phyloP scores from a whole-genome alignment of 116 monocot genomes.

The Posidonia oceanica region DNA sequence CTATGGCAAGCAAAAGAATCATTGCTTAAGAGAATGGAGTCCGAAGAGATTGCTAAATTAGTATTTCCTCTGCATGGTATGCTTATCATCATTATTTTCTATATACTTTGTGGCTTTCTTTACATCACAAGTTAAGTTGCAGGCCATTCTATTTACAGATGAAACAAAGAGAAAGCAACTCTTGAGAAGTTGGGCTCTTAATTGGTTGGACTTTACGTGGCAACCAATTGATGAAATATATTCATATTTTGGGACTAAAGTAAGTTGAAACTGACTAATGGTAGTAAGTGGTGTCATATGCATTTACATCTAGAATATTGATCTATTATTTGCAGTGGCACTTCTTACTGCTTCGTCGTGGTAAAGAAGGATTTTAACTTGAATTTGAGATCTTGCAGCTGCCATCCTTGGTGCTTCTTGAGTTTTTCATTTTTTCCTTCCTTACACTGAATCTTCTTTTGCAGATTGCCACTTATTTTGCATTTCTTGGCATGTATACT shows the following conservation, averaged over 20 bases:
- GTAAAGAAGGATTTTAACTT: not conserved
- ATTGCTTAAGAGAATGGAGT: constrained; percentile 48
- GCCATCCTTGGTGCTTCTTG: not conserved
- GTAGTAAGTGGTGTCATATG: not conserved
- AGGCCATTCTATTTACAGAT: constrained; percentile 27
- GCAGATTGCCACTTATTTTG: constrained; percentile 84
- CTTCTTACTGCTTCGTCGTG: not conserved
- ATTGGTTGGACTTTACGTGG: constrained; percentile 81
- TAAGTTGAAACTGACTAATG: constrained; percentile 6
- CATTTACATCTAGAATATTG: too few relatives aligned
- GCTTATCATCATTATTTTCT: constrained; percentile 5
- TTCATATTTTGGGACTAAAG: constrained; percentile 81
- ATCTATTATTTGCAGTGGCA: too few relatives aligned
- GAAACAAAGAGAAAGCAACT: constrained; percentile 75
- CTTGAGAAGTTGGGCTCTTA: constrained; percentile 70
- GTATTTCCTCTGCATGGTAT: constrained; percentile 86
- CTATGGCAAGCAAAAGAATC: constrained; percentile 45
- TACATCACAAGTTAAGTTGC: not conserved
- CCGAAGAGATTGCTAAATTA: constrained; percentile 67
- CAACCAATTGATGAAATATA: constrained; percentile 94
- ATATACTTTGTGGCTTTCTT: not conserved
- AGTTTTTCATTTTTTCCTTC: not conserved
- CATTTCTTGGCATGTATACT: constrained; percentile 94
- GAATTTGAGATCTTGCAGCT: not conserved
- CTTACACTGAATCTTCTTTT: not conserved